Evolutionary conservation across 768 basidiomycete genomes (phyloP).

Genomic region (Pleurotus sapidus): DNA sequence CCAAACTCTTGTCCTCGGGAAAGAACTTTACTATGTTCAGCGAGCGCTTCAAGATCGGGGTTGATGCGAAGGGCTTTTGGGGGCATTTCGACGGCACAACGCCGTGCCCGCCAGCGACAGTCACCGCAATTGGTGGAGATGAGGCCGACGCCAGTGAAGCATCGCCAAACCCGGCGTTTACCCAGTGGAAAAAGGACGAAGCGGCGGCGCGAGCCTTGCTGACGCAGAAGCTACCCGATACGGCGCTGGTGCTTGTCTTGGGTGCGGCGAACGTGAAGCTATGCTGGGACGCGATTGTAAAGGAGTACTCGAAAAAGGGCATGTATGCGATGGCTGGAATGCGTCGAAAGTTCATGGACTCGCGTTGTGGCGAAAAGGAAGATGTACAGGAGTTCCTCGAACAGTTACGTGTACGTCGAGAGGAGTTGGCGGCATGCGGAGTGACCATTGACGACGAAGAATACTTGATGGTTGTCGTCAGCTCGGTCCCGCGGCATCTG

Average conservation of each 20-base stretch:
- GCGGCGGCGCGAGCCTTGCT: background rate
- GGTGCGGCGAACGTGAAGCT: background rate
- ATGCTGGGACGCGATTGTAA: background rate
- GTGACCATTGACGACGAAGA: conserved; percentile 4
- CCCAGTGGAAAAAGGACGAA: background rate
- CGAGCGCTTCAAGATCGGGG: conserved; percentile 7
- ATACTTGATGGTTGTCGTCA: conserved; percentile 6
- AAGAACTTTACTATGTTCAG: conserved; percentile 13
- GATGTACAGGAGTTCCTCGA: conserved; percentile 12
- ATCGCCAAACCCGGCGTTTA: background rate
- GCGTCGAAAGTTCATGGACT: background rate
- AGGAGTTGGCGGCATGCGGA: background rate
- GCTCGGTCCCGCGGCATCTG: background rate
- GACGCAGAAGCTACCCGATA: background rate
- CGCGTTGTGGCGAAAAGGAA: background rate
- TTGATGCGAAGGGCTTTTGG: conserved; percentile 12
- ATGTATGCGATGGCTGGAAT: background rate
- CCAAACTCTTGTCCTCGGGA: conserved; percentile 13
- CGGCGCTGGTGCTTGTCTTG: background rate
- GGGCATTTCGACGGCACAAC: conserved; percentile 15
- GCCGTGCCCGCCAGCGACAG: background rate
- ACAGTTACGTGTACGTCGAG: background rate
- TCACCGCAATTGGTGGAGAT: background rate
- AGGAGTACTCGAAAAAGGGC: background rate
- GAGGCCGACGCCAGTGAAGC: background rate